Evolutionary conservation across 305 asterid species (phyloP).

Genomic region (Solanum hybrid): DNA sequence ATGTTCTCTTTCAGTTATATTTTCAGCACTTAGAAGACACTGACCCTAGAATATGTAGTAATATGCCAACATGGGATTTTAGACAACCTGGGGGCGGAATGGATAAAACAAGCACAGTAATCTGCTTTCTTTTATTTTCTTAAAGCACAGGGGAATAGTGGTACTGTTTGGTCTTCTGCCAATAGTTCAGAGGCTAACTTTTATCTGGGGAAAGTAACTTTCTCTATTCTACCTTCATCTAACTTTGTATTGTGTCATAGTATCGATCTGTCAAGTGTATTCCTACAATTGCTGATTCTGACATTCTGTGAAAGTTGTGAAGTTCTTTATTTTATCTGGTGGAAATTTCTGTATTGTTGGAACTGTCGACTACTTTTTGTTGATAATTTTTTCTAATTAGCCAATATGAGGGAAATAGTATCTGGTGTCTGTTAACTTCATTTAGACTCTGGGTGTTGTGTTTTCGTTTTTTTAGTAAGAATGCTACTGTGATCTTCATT

Average conservation of each 20-base stretch:
- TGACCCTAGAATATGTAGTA: neutral
- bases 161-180: neutral
- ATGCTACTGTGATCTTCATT: neutral
- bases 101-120: neutral
- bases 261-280: neutral
- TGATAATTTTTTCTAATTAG: neutral
- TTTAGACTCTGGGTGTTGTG: neutral
- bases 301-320: neutral
- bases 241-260: neutral
- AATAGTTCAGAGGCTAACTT: neutral
- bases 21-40: neutral
- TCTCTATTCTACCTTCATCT: neutral
- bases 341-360: neutral
- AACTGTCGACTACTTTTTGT: neutral
- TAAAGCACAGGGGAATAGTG: neutral
- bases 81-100: neutral
- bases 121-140: neutral
- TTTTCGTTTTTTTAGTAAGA: neutral
- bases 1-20: neutral
- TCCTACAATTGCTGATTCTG: neutral
- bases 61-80: neutral
- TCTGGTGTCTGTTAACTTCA: neutral
- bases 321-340: neutral
- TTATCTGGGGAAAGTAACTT: neutral
- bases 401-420: neutral